These are phyloP conservation scores for Aspergillus incahuasiensis DNA, from an alignment of 495 filamentous ascomycete species.

Conservation along the genomic window DNA sequence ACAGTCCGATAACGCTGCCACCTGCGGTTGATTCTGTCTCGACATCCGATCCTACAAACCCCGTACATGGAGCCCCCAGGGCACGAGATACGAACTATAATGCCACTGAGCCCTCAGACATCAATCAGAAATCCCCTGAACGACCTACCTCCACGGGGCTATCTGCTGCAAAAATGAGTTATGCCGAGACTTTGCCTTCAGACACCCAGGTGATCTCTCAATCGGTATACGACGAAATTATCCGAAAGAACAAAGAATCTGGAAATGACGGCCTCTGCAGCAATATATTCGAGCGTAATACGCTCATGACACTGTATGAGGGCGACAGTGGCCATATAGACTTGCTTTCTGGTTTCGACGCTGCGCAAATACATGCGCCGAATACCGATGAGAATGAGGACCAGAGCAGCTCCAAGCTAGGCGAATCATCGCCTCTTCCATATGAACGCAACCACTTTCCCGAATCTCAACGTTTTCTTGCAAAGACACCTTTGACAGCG, in stretches of 20 bases:
- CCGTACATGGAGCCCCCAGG: background rate
- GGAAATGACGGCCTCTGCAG: conserved; percentile 20
- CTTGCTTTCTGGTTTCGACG: conserved; percentile 40
- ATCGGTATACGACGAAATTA: conserved; percentile 46
- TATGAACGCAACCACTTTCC: conserved; percentile 43
- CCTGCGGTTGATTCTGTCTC: background rate
- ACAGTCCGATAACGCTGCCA: background rate
- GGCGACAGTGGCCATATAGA: conserved; percentile 48
- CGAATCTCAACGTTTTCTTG: conserved; percentile 46
- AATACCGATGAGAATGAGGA: conserved; percentile 36
- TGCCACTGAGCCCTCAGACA: conserved; percentile 15
- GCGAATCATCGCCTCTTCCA: conserved; percentile 36
- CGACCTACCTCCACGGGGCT: conserved; percentile 3
- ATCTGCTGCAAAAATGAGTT: conserved; percentile 29
- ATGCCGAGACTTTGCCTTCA: conserved; percentile 31
- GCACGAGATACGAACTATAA: conserved; percentile 12
- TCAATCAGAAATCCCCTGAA: conserved; percentile 5
- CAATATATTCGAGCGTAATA: conserved; percentile 27
- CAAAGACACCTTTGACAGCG: conserved; percentile 40
- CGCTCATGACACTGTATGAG: conserved; percentile 38
- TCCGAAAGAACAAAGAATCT: conserved; percentile 33
- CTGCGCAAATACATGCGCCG: conserved; percentile 18
- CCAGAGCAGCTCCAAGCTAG: conserved; percentile 31
- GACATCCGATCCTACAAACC: conserved; percentile 2
- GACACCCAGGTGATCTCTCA: conserved; percentile 53